These are phyloP conservation scores for Porodaedalea pini DNA, from an alignment of 1,284 basidiomycete genomes.

Conservation along the genomic window DNA sequence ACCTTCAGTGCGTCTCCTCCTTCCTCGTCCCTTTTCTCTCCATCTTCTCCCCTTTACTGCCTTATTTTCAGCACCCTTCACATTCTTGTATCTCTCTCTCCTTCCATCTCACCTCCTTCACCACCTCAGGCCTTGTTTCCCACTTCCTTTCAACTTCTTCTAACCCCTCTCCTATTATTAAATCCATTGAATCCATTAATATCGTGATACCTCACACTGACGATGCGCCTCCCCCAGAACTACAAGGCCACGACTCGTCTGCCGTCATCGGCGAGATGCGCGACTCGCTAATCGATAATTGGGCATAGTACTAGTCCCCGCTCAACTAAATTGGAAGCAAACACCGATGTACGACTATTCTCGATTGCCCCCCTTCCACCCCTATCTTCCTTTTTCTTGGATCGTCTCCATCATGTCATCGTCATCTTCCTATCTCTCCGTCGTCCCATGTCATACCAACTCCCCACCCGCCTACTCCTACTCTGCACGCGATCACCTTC, in stretches of 20 bases:
- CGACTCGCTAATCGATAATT: constrained; percentile 90
- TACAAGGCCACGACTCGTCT: constrained; percentile 83
- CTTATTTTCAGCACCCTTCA: background rate
- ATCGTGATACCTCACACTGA: background rate
- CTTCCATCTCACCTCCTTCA: background rate
- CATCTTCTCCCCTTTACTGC: background rate
- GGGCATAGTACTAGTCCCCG: constrained; percentile 74
- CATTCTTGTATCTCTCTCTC: background rate
- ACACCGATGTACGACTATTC: too few relatives aligned
- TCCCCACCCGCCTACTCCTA: too few relatives aligned
- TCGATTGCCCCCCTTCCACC: too few relatives aligned
- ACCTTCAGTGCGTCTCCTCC: constrained; percentile 85
- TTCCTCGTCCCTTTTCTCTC: too few relatives aligned
- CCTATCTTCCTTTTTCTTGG: too few relatives aligned
- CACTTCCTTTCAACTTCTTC: constrained; percentile 11
- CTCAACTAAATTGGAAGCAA: too few relatives aligned
- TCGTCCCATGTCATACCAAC: too few relatives aligned
- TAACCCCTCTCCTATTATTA: constrained; percentile 9
- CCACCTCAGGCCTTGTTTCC: background rate
- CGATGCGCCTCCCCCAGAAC: constrained; percentile 46
- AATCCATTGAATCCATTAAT: constrained; percentile 15
- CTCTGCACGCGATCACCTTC: too few relatives aligned
- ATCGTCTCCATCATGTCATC: too few relatives aligned
- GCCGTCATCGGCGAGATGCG: constrained; percentile 94
- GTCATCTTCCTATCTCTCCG: too few relatives aligned